Percentiles rank a stretch among this genome's conserved stretches.
Conservation (phyloP, 2,329 filamentous ascomycete genomes). For the Ophiosphaerella narmari region DNA sequence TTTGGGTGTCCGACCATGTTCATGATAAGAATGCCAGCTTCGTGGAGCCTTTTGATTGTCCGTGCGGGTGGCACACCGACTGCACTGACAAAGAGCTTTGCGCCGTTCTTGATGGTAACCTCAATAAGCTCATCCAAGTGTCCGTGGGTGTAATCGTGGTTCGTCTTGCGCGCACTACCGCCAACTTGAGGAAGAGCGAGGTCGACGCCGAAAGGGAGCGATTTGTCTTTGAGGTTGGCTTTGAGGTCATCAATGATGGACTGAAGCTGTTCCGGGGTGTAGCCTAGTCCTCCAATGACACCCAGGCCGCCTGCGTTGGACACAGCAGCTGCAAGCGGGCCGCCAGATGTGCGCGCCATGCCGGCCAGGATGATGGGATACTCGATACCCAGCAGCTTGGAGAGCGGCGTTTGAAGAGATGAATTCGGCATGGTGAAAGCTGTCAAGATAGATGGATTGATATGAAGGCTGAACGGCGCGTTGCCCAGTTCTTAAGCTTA, state of each 20-base stretch:
- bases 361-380: conserved; percentile 92
- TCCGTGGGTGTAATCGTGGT: conserved; percentile 93
- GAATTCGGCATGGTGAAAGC: conserved; percentile 36
- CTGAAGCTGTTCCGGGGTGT: conserved; percentile 70
- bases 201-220: conserved; percentile 86
- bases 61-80: conserved; percentile 80
- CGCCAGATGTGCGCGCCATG: conserved; percentile 76
- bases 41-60: conserved; percentile 77
- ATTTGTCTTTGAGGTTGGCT: conserved; percentile 66
- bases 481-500: conserved; percentile 1
- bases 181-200: conserved; percentile 90
- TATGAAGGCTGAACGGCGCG: not conserved
- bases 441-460: conserved; percentile 5
- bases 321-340: conserved; percentile 46
- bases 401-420: conserved; percentile 45
- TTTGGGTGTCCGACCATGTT: conserved; percentile 96
- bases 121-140: conserved; percentile 86
- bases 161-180: conserved; percentile 81
- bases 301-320: conserved; percentile 85
- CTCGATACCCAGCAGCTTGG: conserved; percentile 73
- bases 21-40: conserved; percentile 83
- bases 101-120: conserved; percentile 82
- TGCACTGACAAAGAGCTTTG: conserved; percentile 82
- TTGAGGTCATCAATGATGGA: conserved; percentile 87
- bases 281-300: conserved; percentile 55